Evolutionary conservation across 1,284 basidiomycete species (phyloP).

Genomic region (Erythrobasidium hasegawianum): DNA sequence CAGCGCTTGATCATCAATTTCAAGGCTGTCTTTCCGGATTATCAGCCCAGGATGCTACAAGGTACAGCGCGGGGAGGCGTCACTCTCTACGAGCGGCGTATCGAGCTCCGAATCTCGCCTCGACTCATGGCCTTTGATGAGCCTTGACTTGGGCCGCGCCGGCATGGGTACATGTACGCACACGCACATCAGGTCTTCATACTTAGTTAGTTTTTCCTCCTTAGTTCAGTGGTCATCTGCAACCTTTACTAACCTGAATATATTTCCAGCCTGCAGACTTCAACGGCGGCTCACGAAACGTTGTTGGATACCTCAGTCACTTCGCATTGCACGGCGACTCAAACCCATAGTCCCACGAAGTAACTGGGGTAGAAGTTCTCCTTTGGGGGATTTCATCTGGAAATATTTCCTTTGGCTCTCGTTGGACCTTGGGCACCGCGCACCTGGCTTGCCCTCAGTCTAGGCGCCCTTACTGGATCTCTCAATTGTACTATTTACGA

Average conservation of each 20-base stretch:
- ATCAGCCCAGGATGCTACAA: no score
- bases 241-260: background rate
- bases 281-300: conserved; percentile 34
- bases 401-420: conserved; percentile 34
- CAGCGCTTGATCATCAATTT: no score
- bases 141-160: no score
- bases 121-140: no score
- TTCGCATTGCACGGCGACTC: conserved; percentile 35
- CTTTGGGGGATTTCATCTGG: conserved; percentile 33
- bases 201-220: background rate
- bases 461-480: no score
- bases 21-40: no score
- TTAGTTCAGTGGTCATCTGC: background rate
- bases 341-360: conserved; percentile 17
- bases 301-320: conserved; percentile 30
- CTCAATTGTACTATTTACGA: no score
- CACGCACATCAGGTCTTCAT: background rate
- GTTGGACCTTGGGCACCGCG: conserved; percentile 30
- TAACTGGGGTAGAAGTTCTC: conserved; percentile 32
- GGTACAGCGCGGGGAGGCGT: no score
- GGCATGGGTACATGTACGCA: background rate
- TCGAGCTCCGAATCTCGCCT: no score
- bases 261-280: conserved; percentile 5
- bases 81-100: no score
- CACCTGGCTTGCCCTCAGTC: background rate